Evolutionary conservation across 352 stramenopile genomes (phyloP).

Genomic region (Phytophthora hybrid): DNA sequence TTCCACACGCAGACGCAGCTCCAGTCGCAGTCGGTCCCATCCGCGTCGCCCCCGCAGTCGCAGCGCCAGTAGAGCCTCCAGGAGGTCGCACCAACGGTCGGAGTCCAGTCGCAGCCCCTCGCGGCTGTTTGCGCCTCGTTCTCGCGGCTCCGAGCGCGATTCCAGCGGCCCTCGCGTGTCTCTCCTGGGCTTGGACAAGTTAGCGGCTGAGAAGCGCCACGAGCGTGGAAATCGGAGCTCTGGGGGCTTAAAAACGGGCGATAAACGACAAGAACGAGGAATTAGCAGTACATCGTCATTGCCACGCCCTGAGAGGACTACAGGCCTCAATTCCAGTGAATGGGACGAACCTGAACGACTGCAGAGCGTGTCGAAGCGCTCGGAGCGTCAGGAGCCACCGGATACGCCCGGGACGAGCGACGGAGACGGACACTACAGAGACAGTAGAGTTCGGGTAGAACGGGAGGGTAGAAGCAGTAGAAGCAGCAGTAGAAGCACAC

Average conservation of each 20-base stretch:
- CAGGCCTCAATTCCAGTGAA: conserved; percentile 64
- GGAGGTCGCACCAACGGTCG: conserved; percentile 3
- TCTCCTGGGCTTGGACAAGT: conserved; percentile 63
- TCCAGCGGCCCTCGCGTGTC: conserved; percentile 38
- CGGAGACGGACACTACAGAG: conserved; percentile 45
- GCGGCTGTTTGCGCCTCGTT: conserved; percentile 26
- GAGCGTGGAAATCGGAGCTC: conserved; percentile 35
- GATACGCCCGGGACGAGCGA: conserved; percentile 55
- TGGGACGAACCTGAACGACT: conserved; percentile 83
- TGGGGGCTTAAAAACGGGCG: not conserved
- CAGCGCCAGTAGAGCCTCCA: conserved; percentile 20
- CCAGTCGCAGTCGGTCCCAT: conserved; percentile 25
- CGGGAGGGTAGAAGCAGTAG: not conserved
- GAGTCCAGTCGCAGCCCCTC: conserved; percentile 21
- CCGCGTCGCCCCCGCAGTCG: conserved; percentile 22
- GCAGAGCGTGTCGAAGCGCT: conserved; percentile 48
- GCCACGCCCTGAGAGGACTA: conserved; percentile 40
- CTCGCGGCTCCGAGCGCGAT: conserved; percentile 2
- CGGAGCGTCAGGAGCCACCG: not conserved
- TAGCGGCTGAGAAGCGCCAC: conserved; percentile 69
- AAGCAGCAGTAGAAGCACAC: conserved; percentile 5
- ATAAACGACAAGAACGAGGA: not conserved
- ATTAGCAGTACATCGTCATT: conserved; percentile 15
- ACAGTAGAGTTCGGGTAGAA: not conserved
- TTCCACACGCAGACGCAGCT: conserved; percentile 29